phyloP scores from a whole-genome alignment of 495 filamentous ascomycete species.

The Aspergillus taichungensis region DNA sequence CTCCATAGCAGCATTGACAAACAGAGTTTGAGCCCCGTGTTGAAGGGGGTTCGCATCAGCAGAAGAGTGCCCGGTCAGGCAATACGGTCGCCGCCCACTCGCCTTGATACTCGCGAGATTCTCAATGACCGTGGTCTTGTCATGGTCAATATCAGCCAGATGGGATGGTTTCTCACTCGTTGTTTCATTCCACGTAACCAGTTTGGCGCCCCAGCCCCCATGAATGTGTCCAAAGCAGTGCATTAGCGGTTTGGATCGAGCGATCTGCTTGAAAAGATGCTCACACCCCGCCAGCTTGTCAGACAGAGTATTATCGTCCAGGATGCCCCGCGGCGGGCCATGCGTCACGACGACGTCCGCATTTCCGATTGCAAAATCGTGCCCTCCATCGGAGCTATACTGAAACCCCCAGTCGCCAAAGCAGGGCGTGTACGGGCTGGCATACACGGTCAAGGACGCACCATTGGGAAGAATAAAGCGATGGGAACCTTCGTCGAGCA shows the following conservation, averaged over 20 bases:
- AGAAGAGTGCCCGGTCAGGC: slow-evolving; percentile 25
- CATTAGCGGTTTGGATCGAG: slow-evolving; percentile 43
- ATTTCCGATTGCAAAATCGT: slow-evolving; percentile 34
- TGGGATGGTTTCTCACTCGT: slow-evolving; percentile 27
- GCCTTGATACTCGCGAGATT: slow-evolving; percentile 23
- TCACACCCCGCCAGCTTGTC: slow-evolving; percentile 43
- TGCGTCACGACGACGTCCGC: slow-evolving; percentile 61
- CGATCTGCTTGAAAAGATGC: slow-evolving; percentile 47
- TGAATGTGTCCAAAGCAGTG: slow-evolving; percentile 74
- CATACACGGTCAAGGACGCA: slow-evolving; percentile 51
- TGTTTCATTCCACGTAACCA: slow-evolving; percentile 44
- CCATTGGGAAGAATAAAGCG: slow-evolving; percentile 47
- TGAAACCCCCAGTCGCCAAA: slow-evolving; percentile 49
- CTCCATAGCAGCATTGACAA: slow-evolving; percentile 57
- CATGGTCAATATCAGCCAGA: slow-evolving; percentile 39
- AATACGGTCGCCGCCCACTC: slow-evolving; percentile 6
- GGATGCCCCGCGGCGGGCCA: slow-evolving; percentile 50
- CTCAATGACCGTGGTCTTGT: slow-evolving; percentile 29
- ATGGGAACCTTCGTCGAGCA: slow-evolving; percentile 55
- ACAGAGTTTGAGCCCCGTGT: slow-evolving; percentile 44
- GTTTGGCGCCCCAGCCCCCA: slow-evolving; percentile 55
- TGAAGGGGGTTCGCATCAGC: slow-evolving; percentile 21
- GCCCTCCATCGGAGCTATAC: slow-evolving; percentile 40
- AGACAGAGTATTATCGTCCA: slow-evolving; percentile 43
- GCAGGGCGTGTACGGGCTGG: slow-evolving; percentile 57